These are phyloP conservation scores for Cryoendolithus antarcticus DNA, from an alignment of 2,329 filamentous ascomycete genomes.

Conservation along the genomic window DNA sequence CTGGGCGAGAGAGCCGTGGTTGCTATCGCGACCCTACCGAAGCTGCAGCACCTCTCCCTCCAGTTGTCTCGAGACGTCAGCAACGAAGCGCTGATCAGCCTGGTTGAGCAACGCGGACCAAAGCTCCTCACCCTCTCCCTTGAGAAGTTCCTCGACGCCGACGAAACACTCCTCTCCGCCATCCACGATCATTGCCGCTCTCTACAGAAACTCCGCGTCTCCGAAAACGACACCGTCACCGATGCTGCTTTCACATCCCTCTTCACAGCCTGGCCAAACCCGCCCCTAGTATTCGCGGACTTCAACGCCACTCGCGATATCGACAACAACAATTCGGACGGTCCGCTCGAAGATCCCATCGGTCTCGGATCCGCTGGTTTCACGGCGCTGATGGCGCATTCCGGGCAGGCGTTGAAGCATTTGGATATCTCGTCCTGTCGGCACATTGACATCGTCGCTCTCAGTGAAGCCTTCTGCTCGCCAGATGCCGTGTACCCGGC, in stretches of 20 bases:
- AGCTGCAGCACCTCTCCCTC: constrained; percentile 64
- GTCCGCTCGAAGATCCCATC: constrained; percentile 43
- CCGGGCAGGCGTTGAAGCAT: constrained; percentile 49
- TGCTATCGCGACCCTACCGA: constrained; percentile 47
- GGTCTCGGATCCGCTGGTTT: constrained; percentile 70
- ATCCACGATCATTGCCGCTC: constrained; percentile 58
- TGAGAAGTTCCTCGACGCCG: constrained; percentile 51
- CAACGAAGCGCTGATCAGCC: constrained; percentile 44
- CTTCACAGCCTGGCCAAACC: constrained; percentile 67
- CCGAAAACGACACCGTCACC: constrained; percentile 61
- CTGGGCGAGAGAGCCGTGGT: constrained; percentile 54
- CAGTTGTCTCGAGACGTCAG: constrained; percentile 48
- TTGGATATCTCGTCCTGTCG: constrained; percentile 77
- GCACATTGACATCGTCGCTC: constrained; percentile 60
- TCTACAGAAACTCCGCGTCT: constrained; percentile 68
- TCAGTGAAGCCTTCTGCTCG: constrained; percentile 60
- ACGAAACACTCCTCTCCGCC: constrained; percentile 56
- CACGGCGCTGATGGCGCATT: constrained; percentile 72
- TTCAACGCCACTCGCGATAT: constrained; percentile 66
- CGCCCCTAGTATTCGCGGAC: constrained; percentile 57
- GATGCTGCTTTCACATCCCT: constrained; percentile 61
- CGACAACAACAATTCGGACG: constrained; percentile 56
- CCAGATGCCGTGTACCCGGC: constrained; percentile 50
- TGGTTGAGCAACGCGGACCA: constrained; percentile 51
- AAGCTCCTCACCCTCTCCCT: constrained; percentile 68